Conservation (phyloP, 257 asterid genomes). For the Nicotiana noctiflora region DNA sequence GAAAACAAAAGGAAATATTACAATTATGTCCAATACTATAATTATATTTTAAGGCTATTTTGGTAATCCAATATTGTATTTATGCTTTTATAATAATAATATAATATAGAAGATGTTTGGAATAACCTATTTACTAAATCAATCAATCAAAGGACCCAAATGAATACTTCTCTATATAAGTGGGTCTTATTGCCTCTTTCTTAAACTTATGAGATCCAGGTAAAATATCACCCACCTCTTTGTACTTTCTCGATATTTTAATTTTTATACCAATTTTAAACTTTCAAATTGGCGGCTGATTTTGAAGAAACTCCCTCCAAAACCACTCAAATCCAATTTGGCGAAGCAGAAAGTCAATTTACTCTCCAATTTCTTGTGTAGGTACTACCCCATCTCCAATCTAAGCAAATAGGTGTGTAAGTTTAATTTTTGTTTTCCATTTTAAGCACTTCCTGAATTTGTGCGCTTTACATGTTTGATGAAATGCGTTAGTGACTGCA, state of each 20-base stretch:
- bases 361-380: not conserved
- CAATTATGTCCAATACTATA: no score
- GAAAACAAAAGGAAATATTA: no score
- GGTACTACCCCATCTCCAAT: not conserved
- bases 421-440: not conserved
- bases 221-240: no score
- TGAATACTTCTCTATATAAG: not conserved
- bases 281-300: not conserved
- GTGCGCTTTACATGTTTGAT: conserved; percentile 21
- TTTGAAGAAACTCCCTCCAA: not conserved
- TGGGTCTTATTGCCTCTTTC: not conserved
- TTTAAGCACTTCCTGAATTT: not conserved
- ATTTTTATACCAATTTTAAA: not conserved
- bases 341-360: not conserved
- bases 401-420: not conserved
- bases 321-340: not conserved
- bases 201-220: not conserved
- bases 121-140: no score
- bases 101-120: no score
- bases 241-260: not conserved
- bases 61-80: no score
- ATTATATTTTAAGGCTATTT: no score
- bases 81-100: no score
- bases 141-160: not conserved
- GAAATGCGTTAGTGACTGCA: conserved; percentile 30